Percentiles rank a stretch among this genome's conserved stretches.
Evolutionary conservation across 2,329 filamentous ascomycete species (phyloP).

Genomic region (Clarireedia hainanense): DNA sequence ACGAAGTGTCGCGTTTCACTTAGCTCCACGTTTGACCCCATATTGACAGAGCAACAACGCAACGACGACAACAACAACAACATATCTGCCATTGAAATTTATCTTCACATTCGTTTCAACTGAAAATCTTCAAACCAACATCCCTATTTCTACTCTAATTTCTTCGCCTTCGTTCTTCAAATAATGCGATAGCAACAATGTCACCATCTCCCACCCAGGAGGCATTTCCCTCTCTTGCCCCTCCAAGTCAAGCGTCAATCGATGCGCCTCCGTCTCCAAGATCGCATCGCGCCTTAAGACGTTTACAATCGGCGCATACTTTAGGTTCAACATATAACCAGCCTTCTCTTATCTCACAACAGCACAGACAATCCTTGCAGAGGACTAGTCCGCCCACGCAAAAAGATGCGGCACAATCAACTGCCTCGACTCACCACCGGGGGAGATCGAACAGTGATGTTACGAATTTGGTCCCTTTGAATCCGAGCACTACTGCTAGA

Average conservation of each 20-base stretch:
- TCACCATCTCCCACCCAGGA: constrained; percentile 20
- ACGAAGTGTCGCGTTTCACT: too few species aligned
- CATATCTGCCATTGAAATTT: too few species aligned
- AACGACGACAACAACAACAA: too few species aligned
- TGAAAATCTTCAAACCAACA: too few species aligned
- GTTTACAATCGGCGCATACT: constrained; percentile 68
- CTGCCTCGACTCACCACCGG: constrained; percentile 36
- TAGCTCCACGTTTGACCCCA: too few species aligned
- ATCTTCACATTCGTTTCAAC: too few species aligned
- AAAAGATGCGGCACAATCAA: constrained; percentile 11
- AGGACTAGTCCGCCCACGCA: constrained; percentile 11
- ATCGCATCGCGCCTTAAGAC: constrained; percentile 60
- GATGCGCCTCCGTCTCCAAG: constrained; percentile 53
- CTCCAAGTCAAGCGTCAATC: constrained; percentile 26
- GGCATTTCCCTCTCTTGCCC: constrained; percentile 17
- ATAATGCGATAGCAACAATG: constrained; percentile 5
- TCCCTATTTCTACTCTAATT: too few species aligned
- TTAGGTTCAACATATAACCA: constrained; percentile 46
- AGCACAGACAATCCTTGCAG: constrained; percentile 42
- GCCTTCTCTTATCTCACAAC: constrained; percentile 55
- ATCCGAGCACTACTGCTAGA: constrained; percentile 34
- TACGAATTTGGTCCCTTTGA: constrained; percentile 34
- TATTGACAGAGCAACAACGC: too few species aligned
- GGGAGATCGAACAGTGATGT: constrained; percentile 69
- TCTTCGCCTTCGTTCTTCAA: neutral